These are phyloP conservation scores for Komagataella populi DNA, from an alignment of 805 yeast genomes.

Conservation along the genomic window DNA sequence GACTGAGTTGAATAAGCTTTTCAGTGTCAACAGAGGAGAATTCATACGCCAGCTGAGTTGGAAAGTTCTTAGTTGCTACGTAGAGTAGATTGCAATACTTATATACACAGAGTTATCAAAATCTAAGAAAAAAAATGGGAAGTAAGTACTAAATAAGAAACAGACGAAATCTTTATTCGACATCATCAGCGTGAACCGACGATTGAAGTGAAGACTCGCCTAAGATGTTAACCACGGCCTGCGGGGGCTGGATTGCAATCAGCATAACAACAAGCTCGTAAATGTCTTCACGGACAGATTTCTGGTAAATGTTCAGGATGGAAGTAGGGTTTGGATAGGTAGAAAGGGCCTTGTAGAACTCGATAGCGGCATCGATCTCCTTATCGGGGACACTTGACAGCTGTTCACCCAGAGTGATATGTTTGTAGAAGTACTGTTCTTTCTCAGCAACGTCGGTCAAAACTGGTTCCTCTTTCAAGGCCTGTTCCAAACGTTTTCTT, in stretches of 20 bases:
- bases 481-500: conserved; percentile 45
- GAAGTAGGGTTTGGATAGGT: conserved; percentile 94
- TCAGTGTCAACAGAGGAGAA: conserved; percentile 1
- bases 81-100: not conserved
- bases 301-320: conserved; percentile 79
- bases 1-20: conserved; percentile 1
- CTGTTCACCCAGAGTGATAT: conserved; percentile 79
- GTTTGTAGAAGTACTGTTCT: conserved; percentile 70
- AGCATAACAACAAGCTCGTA: conserved; percentile 76
- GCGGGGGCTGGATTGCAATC: conserved; percentile 87
- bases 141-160: not conserved
- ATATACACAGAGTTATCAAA: not conserved
- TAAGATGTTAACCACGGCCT: conserved; percentile 56
- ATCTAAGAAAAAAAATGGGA: not conserved
- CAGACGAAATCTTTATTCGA: not conserved
- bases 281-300: conserved; percentile 69
- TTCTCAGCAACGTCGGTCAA: conserved; percentile 56
- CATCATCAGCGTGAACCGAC: not conserved
- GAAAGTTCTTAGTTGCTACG: not conserved
- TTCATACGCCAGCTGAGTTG: not conserved
- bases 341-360: conserved; percentile 85
- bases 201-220: conserved; percentile 19
- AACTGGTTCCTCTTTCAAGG: conserved; percentile 59
- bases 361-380: conserved; percentile 74
- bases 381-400: conserved; percentile 50